Evolutionary conservation across 768 basidiomycete species (phyloP), one percentile per base, ranked within the genome.

Genomic region (Lactarius sp.): DNA sequence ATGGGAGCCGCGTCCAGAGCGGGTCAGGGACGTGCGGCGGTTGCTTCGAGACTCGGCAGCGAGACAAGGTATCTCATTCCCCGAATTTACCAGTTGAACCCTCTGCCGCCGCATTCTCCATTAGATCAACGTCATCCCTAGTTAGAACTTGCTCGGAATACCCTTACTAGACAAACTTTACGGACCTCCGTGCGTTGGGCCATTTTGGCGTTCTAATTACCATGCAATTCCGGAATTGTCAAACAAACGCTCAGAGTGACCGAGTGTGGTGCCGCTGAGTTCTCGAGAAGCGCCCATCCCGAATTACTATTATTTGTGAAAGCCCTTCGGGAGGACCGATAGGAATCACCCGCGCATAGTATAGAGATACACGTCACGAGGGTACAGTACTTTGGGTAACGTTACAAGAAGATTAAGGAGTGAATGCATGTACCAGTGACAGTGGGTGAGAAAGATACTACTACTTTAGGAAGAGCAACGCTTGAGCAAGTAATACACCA

Each of bases 31-130:
- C 12, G 73, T 80, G 53, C 71, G 77, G 50, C 59, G 52, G 39
- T 63, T 81, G 47, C 63, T 76, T 42, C 66, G 54, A 8, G 77
- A 80, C 61, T 81, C 80, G 33, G 79, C 78, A 2, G 6, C 39
- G 16, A 65, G 79, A 33, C 79, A 80, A 53, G 70, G 70, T 3
- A 67, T 75, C 20, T 1, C 37, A 10, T 73, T 74, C 58, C 75
- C 69, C n/a, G 31, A 55, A 54, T 10, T 41, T 12, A 37, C 42
- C 1, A 5, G 18, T 34, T 41, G 36, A 52, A 10, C 61, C 6
- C 49, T 50, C 36, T 52, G 56, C 20, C 42, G 18, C n/a, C 52
- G 52, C 52, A 37, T 54, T 47, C 33, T 47, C 20, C 22, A 34
- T 46, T 56, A 62, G 50, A 42, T 31, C 18, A 49, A 59, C 37